These are phyloP conservation scores for Xylariaceae sp. DNA, from an alignment of 2,329 filamentous ascomycete genomes.

Conservation along the genomic window DNA sequence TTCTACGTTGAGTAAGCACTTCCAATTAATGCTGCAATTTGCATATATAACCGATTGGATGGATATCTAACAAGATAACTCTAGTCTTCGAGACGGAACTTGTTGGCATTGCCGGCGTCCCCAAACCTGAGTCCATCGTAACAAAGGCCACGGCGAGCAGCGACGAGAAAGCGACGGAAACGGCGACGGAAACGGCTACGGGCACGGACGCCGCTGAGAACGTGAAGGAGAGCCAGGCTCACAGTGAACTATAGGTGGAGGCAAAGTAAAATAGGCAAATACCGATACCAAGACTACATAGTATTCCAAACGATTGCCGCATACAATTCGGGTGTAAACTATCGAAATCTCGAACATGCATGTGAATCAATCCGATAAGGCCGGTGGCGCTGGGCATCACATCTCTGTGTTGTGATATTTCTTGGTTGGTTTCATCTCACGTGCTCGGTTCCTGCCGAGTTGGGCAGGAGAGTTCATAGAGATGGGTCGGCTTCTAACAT, in stretches of 20 bases:
- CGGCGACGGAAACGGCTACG: slow-evolving; percentile 33
- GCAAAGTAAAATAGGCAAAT: not conserved
- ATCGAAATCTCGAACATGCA: no score
- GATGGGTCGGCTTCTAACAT: no score
- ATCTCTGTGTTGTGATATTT: no score
- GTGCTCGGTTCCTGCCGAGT: no score
- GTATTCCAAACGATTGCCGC: not conserved
- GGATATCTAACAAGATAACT: slow-evolving; percentile 32
- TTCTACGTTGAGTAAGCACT: slow-evolving; percentile 64
- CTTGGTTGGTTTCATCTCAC: no score
- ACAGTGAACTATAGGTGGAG: slow-evolving; percentile 53
- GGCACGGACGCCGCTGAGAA: slow-evolving; percentile 37
- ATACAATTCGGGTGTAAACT: no score
- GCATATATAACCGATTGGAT: not conserved
- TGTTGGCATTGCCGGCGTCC: slow-evolving; percentile 73
- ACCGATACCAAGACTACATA: not conserved
- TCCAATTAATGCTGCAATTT: not conserved
- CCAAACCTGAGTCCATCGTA: slow-evolving; percentile 45
- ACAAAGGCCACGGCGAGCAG: slow-evolving; percentile 35
- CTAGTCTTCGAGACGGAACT: slow-evolving; percentile 89
- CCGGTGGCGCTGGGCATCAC: no score
- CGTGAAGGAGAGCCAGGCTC: slow-evolving; percentile 48
- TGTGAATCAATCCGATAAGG: no score
- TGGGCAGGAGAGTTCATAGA: no score
- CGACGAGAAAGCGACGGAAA: slow-evolving; percentile 29